Percentiles rank a stretch among this genome's conserved stretches.
Evolutionary conservation across 495 filamentous ascomycete genomes (phyloP).

Genomic region (Rostrohypoxylon terebratum): DNA sequence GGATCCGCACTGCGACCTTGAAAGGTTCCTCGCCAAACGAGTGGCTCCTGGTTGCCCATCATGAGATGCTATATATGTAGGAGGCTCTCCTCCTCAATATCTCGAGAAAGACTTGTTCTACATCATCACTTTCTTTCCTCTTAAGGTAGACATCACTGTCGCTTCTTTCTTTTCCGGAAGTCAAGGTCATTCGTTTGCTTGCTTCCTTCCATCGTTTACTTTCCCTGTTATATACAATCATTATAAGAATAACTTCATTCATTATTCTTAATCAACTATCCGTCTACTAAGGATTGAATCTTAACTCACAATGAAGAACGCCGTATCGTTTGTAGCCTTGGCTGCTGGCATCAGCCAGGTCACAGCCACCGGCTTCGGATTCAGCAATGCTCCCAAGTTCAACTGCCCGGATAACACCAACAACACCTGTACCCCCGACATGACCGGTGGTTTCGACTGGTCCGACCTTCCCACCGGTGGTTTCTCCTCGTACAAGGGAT

Average conservation of each 20-base stretch:
- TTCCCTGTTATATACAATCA: slow-evolving; percentile 44
- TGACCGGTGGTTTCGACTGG: slow-evolving; percentile 79
- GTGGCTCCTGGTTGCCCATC: slow-evolving; percentile 33
- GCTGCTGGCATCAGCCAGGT: slow-evolving; percentile 67
- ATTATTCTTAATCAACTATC: slow-evolving; percentile 26
- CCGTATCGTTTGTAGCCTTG: slow-evolving; percentile 64
- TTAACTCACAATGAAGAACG: slow-evolving; percentile 61
- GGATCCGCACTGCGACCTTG: slow-evolving; percentile 21
- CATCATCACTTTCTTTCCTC: slow-evolving; percentile 53
- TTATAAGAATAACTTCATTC: slow-evolving; percentile 47
- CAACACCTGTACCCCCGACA: slow-evolving; percentile 77
- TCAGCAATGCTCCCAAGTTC: slow-evolving; percentile 70
- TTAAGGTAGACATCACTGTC: slow-evolving; percentile 45
- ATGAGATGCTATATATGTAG: slow-evolving; percentile 48
- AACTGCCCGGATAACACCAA: slow-evolving; percentile 77
- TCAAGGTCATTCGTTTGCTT: slow-evolving; percentile 71
- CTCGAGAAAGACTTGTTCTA: slow-evolving; percentile 41
- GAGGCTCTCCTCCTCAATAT: slow-evolving; percentile 35
- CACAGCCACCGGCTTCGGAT: slow-evolving; percentile 65
- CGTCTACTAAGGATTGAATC: slow-evolving; percentile 23
- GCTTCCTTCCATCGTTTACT: slow-evolving; percentile 53
- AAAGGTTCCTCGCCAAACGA: slow-evolving; percentile 38
- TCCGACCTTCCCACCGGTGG: slow-evolving; percentile 68
- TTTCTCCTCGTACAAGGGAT: slow-evolving; percentile 76
- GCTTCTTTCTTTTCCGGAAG: slow-evolving; percentile 53